A percentile compares a stretch with the other conserved stretches of the same genome.
Conservation (phyloP, 352 stramenopile genomes). For the Saprolegnia diclina region DNA sequence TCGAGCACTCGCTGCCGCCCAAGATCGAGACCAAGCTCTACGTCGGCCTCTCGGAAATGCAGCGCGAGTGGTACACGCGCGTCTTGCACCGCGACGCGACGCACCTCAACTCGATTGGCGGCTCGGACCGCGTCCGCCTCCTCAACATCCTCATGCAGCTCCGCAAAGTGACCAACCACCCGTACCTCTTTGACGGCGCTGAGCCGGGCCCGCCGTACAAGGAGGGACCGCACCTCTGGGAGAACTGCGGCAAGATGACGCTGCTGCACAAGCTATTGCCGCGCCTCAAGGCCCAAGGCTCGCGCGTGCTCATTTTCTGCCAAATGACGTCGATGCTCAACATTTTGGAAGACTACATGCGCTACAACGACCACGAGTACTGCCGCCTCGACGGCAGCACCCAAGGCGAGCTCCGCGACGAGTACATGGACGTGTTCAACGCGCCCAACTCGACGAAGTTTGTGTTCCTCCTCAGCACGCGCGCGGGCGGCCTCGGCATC, state of each 20-base stretch:
- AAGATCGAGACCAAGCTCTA: conserved; percentile 99
- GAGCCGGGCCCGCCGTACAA: conserved; percentile 95
- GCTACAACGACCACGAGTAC: conserved; percentile 79
- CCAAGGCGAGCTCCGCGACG: conserved; percentile 79
- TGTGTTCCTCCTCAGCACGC: conserved; percentile 96
- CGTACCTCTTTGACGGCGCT: conserved; percentile 98
- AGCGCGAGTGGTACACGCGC: conserved; percentile 98
- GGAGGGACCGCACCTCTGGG: conserved; percentile 96
- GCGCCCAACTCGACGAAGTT: conserved; percentile 94
- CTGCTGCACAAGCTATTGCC: conserved; percentile 93
- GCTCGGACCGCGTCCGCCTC: conserved; percentile 91
- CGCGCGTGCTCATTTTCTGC: conserved; percentile 98
- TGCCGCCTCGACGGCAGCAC: conserved; percentile 78
- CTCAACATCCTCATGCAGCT: conserved; percentile 99
- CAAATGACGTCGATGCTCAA: conserved; percentile 99
- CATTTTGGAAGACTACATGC: conserved; percentile 99
- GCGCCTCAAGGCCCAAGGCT: conserved; percentile 81
- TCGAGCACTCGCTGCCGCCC: conserved; percentile 94
- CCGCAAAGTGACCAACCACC: conserved; percentile 99
- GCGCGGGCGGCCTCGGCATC: conserved; percentile 95
- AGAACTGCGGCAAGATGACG: conserved; percentile 98
- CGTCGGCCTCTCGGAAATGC: conserved; percentile 95
- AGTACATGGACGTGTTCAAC: conserved; percentile 98
- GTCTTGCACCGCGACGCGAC: conserved; percentile 93
- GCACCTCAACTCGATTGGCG: conserved; percentile 96